Evolutionary conservation across 345 rosid genomes (phyloP).

Genomic region (Pistacia atlantica): DNA sequence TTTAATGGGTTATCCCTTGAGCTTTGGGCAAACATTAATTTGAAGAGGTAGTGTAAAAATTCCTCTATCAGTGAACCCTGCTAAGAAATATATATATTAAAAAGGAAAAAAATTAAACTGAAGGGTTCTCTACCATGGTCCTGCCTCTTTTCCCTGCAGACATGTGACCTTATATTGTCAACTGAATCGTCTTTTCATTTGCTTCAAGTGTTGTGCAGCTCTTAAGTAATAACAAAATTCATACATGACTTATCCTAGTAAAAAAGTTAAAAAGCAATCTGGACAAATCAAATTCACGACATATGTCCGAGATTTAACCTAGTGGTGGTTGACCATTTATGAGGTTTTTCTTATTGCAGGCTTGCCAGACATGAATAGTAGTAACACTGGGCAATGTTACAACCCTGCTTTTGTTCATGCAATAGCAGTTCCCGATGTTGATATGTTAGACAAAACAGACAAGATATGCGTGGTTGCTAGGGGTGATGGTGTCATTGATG

Average conservation of each 20-base stretch:
- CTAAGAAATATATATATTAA: not conserved
- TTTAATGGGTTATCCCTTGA: not conserved
- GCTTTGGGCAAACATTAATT: not conserved
- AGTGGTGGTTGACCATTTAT: not conserved
- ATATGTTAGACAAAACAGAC: slow-evolving; percentile 65
- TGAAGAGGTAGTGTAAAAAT: not conserved
- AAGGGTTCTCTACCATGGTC: not conserved
- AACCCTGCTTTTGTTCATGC: slow-evolving; percentile 96
- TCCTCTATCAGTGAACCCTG: not conserved
- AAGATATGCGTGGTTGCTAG: slow-evolving; percentile 75
- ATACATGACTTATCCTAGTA: not conserved
- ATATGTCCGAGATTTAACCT: not conserved
- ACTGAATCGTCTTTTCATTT: not conserved
- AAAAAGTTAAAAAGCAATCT: not conserved
- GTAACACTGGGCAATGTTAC: slow-evolving; percentile 56
- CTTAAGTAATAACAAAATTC: not conserved
- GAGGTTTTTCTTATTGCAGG: slow-evolving; percentile 39
- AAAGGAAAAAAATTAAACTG: not conserved
- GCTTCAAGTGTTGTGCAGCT: not conserved
- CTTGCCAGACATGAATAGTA: slow-evolving; percentile 35
- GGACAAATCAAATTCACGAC: not conserved
- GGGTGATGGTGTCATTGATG: slow-evolving; percentile 79
- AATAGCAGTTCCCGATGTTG: slow-evolving; percentile 71
- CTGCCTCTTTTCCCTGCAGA: not conserved
- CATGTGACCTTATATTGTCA: not conserved